These are phyloP conservation scores for Colletotrichum caudatum DNA, from an alignment of 2,329 filamentous ascomycete genomes.

Conservation along the genomic window DNA sequence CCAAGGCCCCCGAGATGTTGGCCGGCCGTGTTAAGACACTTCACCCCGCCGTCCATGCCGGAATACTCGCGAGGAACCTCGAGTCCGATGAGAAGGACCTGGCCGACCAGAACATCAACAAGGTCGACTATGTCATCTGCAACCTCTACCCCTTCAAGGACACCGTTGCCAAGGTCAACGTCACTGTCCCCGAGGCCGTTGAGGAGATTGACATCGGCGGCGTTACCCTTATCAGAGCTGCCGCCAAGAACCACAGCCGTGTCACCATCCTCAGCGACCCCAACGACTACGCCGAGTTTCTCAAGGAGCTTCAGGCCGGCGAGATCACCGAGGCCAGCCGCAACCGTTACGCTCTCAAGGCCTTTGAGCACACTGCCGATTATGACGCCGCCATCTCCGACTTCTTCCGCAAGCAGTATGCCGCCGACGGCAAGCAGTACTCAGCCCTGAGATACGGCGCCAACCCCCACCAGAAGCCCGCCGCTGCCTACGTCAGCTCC, in stretches of 20 bases:
- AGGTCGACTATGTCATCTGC: conserved; percentile 96
- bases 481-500: conserved; percentile 81
- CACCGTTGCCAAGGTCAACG: conserved; percentile 95
- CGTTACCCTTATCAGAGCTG: conserved; percentile 94
- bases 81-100: conserved; percentile 97
- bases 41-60: conserved; percentile 90
- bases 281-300: conserved; percentile 91
- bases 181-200: conserved; percentile 95
- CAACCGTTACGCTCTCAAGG: conserved; percentile 93
- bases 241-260: conserved; percentile 96
- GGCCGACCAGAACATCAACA: conserved; percentile 92
- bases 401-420: conserved; percentile 98
- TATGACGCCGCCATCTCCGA: conserved; percentile 95
- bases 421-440: conserved; percentile 85
- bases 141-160: conserved; percentile 99
- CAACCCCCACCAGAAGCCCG: conserved; percentile 98
- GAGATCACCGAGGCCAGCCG: conserved; percentile 88
- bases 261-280: conserved; percentile 98
- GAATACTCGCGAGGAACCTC: conserved; percentile 93
- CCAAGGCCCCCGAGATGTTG: conserved; percentile 96
- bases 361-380: conserved; percentile 97
- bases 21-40: conserved; percentile 89
- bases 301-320: conserved; percentile 88
- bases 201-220: conserved; percentile 99
- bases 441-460: conserved; percentile 91